Base-by-base conservation (phyloP, 2,329 filamentous ascomycete genomes). In the Colletotrichum spinosum region DNA sequence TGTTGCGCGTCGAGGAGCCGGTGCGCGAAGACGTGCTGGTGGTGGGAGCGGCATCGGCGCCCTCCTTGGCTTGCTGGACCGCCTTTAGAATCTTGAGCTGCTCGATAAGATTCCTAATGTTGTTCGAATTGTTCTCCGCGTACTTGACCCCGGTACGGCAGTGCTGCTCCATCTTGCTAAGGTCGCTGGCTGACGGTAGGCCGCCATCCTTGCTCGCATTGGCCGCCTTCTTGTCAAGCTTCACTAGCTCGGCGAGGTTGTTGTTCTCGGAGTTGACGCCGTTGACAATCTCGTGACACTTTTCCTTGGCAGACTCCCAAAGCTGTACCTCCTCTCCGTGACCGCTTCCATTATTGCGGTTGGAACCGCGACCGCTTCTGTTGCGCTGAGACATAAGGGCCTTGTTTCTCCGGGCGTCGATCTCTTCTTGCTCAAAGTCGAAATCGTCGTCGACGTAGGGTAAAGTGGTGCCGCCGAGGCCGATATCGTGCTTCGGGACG, bases 301-400 rank as follows among this genome's bases (percentile, higher is more conserved):
- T 77, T 4, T 70, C 71, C 64, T 81, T 80, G 70, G 75, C 78
- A 2, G 72, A 69, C 39, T 81, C 79, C 80, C 80, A 83, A 6
- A 82, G 76, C 51, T 79, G 74, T 8, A 75, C 77, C 69, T 83
- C 80, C 67, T 83, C 80, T 35, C 80, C 80, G 38, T 80, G 78
- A 8, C 75, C 70, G 66, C 78, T 76, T 34, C 79, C 78, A 52
- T 79, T 81, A 72, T 80, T 82, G 46, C 80, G 77, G 72, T 79
- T 79, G 45, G 78, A 79, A 44, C 79, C 79, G 67, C 80, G 80
- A 55, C 78, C 79, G 70, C 79, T 80, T 59, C 80, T 78, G 66
- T 80, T 81, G 66, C 80, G 76, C 71, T 81, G 80, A 48, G 80
- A 81, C 79, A 81, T 82, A 5, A 25, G 25, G 25, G 25, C 4